Base-by-base conservation (phyloP, 306 rosid genomes). In the Arachis stenosperma region DNA sequence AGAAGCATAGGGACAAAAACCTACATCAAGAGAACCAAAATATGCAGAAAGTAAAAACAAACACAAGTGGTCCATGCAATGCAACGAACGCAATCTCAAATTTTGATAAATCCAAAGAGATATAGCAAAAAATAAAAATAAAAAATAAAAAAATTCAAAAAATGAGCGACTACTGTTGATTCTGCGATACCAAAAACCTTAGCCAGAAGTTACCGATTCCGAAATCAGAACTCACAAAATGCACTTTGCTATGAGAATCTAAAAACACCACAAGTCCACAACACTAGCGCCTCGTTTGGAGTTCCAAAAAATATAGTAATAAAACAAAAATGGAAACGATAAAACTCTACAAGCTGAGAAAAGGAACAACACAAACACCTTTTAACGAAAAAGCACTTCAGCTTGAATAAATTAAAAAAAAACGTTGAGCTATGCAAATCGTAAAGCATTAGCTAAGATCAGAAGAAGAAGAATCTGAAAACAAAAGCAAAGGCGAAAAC, bases 21-120 rank as follows among this genome's bases (percentile, higher is more conserved):
- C 9, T 63, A 76, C 66, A 79, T 70, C 65, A 81, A 63, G 37
- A 39, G 53, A 52, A 73, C 43, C 66, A 74, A 80, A 69, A 39
- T 62, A 64, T 17, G 61, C 75, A 44, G 71, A 77, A 74, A 73
- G 52, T 9, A 52, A 56, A 64, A 78, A 42, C 55, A 69, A 61
- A 81, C n/a, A 29, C 8, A 50, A 62, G 93, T 84, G 97, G 96
- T 88, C 91, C 93, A 86, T 60, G 54, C 54, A 48, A 48, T 4
- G 54, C 54, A 48, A 13, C 54, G 75, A 48, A 13, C 54, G 76
- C 62, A 65, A 85, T 58, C 71, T 75, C 58, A 78, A 46, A 46
- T 9, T 82, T 27, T 80, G 74, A 22, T 22, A 22, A 22, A 22
- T 22, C 27, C 27, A 22, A 22, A 22, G 27, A 22, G 27, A 22